Evolutionary conservation across 192 early-diverging fungal species (phyloP).

Genomic region (Coemansia erecta): DNA sequence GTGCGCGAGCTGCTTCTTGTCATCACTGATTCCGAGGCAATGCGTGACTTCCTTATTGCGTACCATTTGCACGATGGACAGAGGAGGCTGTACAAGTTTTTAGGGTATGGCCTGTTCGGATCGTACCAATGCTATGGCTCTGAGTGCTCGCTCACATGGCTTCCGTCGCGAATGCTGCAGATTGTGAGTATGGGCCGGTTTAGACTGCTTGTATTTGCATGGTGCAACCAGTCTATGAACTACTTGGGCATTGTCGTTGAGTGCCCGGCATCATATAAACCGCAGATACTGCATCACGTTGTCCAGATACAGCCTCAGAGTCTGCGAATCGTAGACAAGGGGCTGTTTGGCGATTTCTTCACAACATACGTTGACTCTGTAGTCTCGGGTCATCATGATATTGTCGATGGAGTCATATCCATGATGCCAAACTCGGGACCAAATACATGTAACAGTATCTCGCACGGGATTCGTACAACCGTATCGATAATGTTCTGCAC

Average conservation of each 20-base stretch:
- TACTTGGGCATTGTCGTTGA: slow-evolving; percentile 40
- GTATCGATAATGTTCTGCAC: slow-evolving; percentile 47
- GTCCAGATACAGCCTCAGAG: slow-evolving; percentile 41
- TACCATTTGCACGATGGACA: slow-evolving; percentile 52
- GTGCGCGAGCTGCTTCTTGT: slow-evolving; percentile 42
- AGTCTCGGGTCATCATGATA: slow-evolving; percentile 21
- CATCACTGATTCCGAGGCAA: slow-evolving; percentile 31
- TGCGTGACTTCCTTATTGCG: slow-evolving; percentile 46
- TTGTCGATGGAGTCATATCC: slow-evolving; percentile 17
- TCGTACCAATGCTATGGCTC: slow-evolving; percentile 47
- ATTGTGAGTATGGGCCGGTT: slow-evolving; percentile 28
- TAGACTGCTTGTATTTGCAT: slow-evolving; percentile 37
- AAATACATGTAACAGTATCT: slow-evolving; percentile 17
- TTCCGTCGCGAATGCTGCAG: slow-evolving; percentile 48
- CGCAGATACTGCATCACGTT: slow-evolving; percentile 37
- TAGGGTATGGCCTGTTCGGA: slow-evolving; percentile 36
- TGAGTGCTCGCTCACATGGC: slow-evolving; percentile 42
- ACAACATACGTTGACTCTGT: slow-evolving; percentile 26
- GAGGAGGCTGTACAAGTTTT: slow-evolving; percentile 22
- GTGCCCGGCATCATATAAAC: slow-evolving; percentile 10
- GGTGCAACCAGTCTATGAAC: slow-evolving; percentile 36
- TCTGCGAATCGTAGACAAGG: slow-evolving; percentile 30
- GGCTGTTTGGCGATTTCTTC: slow-evolving; percentile 46
- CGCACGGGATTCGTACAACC: slow-evolving; percentile 35
- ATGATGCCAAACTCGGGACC: slow-evolving; percentile 47